Base-by-base conservation (phyloP, 179 eudicot species). In the Drosera spatulata region DNA sequence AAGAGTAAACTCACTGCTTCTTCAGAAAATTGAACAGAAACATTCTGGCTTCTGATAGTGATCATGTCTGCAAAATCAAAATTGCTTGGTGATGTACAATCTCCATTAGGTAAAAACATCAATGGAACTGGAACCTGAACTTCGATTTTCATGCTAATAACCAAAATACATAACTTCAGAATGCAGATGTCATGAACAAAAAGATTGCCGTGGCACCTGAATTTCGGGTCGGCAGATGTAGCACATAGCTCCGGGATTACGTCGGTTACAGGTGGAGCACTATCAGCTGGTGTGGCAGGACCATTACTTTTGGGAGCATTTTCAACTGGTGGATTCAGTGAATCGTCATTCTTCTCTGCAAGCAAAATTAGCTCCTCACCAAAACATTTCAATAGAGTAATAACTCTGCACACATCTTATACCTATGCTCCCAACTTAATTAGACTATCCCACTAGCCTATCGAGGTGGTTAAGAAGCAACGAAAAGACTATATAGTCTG, bases 31-130 rank as follows among this genome's bases (percentile, higher is more conserved):
- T 90, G 88, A 68, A 94, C 91, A 46, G 77, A 57, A 64, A 94
- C 85, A 69, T 73, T 87, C 95, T 56, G 89, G 95, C 69, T 90
- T 94, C 79, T 94, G 99, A 76, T 90, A 90, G 67, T 72, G 85
- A 63, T 83, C 97, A 83, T 93, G 95, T 88, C 99, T 93, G 95
- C 66, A 64, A 43, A 52, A 38, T 42, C 38, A 50, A 11, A 50
- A 50, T 4, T 8, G 53, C 53, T 50, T 10, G 53, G 5, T 11
- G n/a, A 50, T 1, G 53, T 11, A 50, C 13, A 11, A 5, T 50
- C 13, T 15, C 53, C n/a, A 7, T 8, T 11, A 50, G 13, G 53
- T 50, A 10, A 50, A n/a, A 50, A 50, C 11, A 4, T 15, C 13
- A 10, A 46, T 8, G 10, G 11, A 11, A 8, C 8, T 46, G 50